phyloP scores from a whole-genome alignment of 192 early-diverging fungal species.

The Globomyces pollinis-pini region DNA sequence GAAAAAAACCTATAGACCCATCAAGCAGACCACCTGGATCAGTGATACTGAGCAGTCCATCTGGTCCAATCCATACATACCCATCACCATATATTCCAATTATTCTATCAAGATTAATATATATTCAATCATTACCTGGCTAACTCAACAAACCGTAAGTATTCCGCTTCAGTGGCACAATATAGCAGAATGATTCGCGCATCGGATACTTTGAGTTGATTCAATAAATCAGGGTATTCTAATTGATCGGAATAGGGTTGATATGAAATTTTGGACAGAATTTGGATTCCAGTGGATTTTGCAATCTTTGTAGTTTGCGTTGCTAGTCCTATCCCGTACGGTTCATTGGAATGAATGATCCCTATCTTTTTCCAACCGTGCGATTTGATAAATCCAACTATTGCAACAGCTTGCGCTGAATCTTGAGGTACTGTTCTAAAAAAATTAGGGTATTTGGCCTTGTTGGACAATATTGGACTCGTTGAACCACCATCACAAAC shows the following conservation, averaged over 20 bases:
- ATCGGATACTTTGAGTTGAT: not conserved
- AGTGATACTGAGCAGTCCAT: not conserved
- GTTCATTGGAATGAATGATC: slow-evolving; percentile 5
- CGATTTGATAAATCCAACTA: slow-evolving; percentile 7
- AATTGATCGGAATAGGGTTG: not conserved
- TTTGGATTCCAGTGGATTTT: no score
- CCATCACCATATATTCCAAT: not conserved
- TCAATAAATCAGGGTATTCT: not conserved
- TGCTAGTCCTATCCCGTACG: slow-evolving; percentile 7
- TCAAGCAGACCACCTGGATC: not conserved
- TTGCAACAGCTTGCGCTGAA: slow-evolving; percentile 17
- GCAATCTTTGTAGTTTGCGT: no score
- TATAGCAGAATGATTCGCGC: slow-evolving; percentile 4
- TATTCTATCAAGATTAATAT: no score
- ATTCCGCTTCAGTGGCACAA: not conserved
- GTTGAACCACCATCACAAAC: not conserved
- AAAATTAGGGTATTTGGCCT: slow-evolving; percentile 26
- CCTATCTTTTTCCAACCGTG: slow-evolving; percentile 14
- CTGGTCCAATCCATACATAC: slow-evolving; percentile 6
- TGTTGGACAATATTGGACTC: slow-evolving; percentile 10
- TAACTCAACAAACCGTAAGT: not conserved
- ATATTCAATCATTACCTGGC: no score
- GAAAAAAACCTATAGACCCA: not conserved
- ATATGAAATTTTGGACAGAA: not conserved
- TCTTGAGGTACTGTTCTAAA: slow-evolving; percentile 30